A percentile compares a stretch with the other conserved stretches of the same genome.
Evolutionary conservation across 2,329 filamentous ascomycete genomes (phyloP).

Genomic region (Hypoxylon sp.): DNA sequence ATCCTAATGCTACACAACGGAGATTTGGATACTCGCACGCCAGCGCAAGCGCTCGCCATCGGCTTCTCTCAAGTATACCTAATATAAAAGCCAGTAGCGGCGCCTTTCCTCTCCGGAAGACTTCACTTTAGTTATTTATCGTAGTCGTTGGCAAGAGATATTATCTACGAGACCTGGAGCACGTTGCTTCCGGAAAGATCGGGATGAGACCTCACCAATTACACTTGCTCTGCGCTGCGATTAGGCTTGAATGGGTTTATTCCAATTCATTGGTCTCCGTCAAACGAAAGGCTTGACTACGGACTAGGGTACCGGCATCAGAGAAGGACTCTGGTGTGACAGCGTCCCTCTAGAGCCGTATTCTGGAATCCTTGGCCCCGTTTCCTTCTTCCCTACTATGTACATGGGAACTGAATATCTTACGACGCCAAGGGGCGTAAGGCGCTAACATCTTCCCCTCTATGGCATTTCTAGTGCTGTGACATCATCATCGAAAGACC

Average conservation of each 20-base stretch:
- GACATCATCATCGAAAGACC: slow-evolving; percentile 46
- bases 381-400: slow-evolving; percentile 15
- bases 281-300: slow-evolving; percentile 17
- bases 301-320: slow-evolving; percentile 15
- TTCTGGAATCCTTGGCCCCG: slow-evolving; percentile 18
- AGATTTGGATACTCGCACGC: slow-evolving; percentile 3
- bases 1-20: slow-evolving; percentile 7
- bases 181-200: slow-evolving; percentile 6
- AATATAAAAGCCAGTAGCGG: slow-evolving; percentile 12
- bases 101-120: background rate
- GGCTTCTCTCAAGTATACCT: background rate
- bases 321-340: slow-evolving; percentile 16
- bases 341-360: slow-evolving; percentile 10
- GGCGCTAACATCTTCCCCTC: slow-evolving; percentile 37
- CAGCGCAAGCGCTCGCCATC: background rate
- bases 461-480: slow-evolving; percentile 31
- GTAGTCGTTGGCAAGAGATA: slow-evolving; percentile 8
- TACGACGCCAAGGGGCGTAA: slow-evolving; percentile 34
- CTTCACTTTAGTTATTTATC: background rate
- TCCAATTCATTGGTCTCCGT: slow-evolving; percentile 21
- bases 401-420: slow-evolving; percentile 19
- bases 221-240: slow-evolving; percentile 11
- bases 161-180: slow-evolving; percentile 6
- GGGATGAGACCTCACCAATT: slow-evolving; percentile 19
- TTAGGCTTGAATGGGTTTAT: slow-evolving; percentile 2